phyloP scores from a whole-genome alignment of 768 basidiomycete species.

The Russula compacta region DNA sequence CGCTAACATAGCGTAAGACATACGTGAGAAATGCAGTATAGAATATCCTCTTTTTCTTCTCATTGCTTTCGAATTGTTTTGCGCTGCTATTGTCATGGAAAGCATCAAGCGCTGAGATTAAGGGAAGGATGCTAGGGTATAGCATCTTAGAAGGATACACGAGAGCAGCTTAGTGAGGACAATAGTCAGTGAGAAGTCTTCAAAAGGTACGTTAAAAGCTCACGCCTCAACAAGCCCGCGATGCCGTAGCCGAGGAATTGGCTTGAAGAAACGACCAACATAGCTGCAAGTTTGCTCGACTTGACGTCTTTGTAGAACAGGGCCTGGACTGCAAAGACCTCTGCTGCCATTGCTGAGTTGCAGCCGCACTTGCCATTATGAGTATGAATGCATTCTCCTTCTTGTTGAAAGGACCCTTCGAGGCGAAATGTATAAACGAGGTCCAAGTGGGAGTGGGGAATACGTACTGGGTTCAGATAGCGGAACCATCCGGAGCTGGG shows the following conservation, averaged over 20 bases:
- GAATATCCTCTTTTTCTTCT: conserved; percentile 40
- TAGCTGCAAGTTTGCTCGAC: conserved; percentile 37
- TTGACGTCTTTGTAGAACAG: conserved; percentile 36
- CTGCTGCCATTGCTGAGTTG: conserved; percentile 44
- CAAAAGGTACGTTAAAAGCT: conserved; percentile 14
- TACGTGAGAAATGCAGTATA: conserved; percentile 36
- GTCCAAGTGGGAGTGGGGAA: neutral
- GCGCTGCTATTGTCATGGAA: conserved; percentile 35
- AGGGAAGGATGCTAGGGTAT: conserved; percentile 38
- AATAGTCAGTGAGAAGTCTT: neutral
- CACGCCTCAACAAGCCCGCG: conserved; percentile 44
- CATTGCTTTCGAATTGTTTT: conserved; percentile 17
- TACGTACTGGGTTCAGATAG: conserved; percentile 44
- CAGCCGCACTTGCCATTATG: conserved; percentile 48
- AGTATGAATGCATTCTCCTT: conserved; percentile 52
- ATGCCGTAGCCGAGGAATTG: conserved; percentile 43
- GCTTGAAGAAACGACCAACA: conserved; percentile 34
- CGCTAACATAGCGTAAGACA: neutral
- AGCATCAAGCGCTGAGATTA: conserved; percentile 41
- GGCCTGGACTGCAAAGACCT: conserved; percentile 43
- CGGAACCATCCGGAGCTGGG: conserved; percentile 38
- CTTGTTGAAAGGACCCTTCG: conserved; percentile 47
- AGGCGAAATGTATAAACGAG: neutral
- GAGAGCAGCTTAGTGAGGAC: conserved; percentile 29
- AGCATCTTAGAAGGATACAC: conserved; percentile 48